Evolutionary conservation across 2,329 filamentous ascomycete genomes (phyloP).

Genomic region (Proliferodiscus dingleyae): DNA sequence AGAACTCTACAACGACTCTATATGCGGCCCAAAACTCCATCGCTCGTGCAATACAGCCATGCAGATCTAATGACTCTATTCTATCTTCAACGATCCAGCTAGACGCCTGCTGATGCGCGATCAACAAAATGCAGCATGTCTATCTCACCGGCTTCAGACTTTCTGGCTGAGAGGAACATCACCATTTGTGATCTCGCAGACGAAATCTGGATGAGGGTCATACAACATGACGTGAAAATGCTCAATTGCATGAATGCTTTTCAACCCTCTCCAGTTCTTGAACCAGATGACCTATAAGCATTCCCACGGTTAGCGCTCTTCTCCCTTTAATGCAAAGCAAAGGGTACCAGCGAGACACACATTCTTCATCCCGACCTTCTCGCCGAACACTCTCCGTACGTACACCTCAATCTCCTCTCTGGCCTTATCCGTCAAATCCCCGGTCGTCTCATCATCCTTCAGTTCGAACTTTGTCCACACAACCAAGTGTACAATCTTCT

Average conservation of each 20-base stretch:
- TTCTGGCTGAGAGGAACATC: constrained; percentile 63
- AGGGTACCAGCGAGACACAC: constrained; percentile 48
- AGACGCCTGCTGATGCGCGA: no score
- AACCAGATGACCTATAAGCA: constrained; percentile 73
- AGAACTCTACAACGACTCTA: no score
- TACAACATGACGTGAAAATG: constrained; percentile 95
- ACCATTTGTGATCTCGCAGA: constrained; percentile 65
- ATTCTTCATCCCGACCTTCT: constrained; percentile 44
- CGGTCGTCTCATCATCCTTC: constrained; percentile 54
- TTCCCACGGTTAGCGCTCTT: constrained; percentile 25
- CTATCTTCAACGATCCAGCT: no score
- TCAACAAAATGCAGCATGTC: no score
- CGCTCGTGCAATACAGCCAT: no score
- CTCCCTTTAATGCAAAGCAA: constrained; percentile 21
- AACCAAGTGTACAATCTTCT: constrained; percentile 74
- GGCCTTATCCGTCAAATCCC: constrained; percentile 60
- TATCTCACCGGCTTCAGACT: no score
- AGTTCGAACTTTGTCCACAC: constrained; percentile 90
- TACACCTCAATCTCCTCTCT: constrained; percentile 64
- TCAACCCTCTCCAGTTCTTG: constrained; percentile 82
- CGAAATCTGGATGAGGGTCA: constrained; percentile 64
- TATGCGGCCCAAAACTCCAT: no score
- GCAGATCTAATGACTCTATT: no score
- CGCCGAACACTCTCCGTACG: constrained; percentile 62
- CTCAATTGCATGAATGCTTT: constrained; percentile 81